These are phyloP conservation scores for Aspergillus diversus DNA, from an alignment of 495 filamentous ascomycete species.

Conservation along the genomic window DNA sequence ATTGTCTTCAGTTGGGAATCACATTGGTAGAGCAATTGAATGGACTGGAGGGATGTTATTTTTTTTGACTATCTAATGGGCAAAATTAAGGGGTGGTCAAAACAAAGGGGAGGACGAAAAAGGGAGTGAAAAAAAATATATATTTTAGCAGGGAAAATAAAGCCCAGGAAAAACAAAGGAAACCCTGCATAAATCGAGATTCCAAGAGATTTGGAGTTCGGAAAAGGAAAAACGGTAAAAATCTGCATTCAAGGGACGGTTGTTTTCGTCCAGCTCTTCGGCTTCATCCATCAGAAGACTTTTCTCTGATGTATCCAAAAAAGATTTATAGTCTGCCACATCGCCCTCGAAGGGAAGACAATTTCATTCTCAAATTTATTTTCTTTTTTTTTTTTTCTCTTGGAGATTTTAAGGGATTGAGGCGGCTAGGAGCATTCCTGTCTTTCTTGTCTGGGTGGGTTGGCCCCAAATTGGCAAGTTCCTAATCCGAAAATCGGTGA, in stretches of 20 bases:
- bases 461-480: conserved; percentile 13
- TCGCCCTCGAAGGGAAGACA: conserved; percentile 12
- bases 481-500: conserved; percentile 23
- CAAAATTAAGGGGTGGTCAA: conserved; percentile 13
- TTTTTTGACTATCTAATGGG: not conserved
- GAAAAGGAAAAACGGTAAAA: not conserved
- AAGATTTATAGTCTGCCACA: conserved; percentile 18
- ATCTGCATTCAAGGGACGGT: not conserved
- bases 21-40: not conserved
- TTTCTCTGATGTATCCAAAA: conserved; percentile 6
- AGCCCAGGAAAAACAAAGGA: not conserved
- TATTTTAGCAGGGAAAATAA: not conserved
- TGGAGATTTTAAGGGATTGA: conserved; percentile 9
- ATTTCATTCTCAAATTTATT: conserved; percentile 3
- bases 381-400: conserved; percentile 3
- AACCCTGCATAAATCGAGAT: conserved; percentile 5
- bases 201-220: conserved; percentile 4
- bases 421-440: conserved; percentile 15
- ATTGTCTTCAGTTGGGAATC: not conserved
- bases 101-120: conserved; percentile 9
- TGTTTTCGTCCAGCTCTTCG: conserved; percentile 2
- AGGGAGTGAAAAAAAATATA: not conserved
- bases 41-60: not conserved
- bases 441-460: conserved; percentile 13
- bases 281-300: conserved; percentile 9